Evolutionary conservation across 495 filamentous ascomycete species (phyloP), one percentile per base, ranked within the genome.

Genomic region (Alectoria sarmentosa): DNA sequence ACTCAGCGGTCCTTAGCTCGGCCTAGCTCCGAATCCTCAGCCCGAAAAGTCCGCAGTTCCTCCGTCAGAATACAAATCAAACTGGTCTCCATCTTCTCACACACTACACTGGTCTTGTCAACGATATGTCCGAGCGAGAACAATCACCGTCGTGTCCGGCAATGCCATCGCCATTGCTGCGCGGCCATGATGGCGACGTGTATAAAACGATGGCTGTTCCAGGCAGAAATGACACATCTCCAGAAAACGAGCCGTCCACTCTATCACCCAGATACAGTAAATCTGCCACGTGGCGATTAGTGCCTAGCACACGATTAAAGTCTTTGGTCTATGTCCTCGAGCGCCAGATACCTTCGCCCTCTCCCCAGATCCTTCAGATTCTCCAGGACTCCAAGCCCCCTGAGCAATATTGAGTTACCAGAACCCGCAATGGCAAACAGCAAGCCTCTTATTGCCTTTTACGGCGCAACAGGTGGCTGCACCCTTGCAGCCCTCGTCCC

Each of bases 391-490:
- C 56, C 32, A 15, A 38, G 14, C 17, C 32, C 37, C 17, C 10
- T 58, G 34, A 39, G 32, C 56, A 39, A 38, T 14, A 11, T 13
- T 11, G 17, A 39, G 28, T 11, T 3, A 49, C 42, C 56, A 41
- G 17, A 34, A 56, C 8, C 34, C 3, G 54, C 62, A 44, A 68
- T 65, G 66, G 39, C 63, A n/a, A 11, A 48, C 23, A 38, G n/a
- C 49, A 69, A 69, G 36, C 64, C 64, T 46, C 58, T 66, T 28
- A 9, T 84, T 26, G 76, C 77, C 34, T 83, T 83, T 72, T 76
- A 82, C 65, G 81, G 82, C 34, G 78, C 79, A 37, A 83, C 80
- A n/a, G 78, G 76, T 60, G 80, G 80, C 58, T 79, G 75, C 64
- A 75, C 75, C 23, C 67, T 78, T 14, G 68, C 78, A 48, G 78